Percentiles rank a stretch among this genome's conserved stretches.
phyloP scores from a whole-genome alignment of 1,139 yeast genomes.

The Protomyces macrosporus region DNA sequence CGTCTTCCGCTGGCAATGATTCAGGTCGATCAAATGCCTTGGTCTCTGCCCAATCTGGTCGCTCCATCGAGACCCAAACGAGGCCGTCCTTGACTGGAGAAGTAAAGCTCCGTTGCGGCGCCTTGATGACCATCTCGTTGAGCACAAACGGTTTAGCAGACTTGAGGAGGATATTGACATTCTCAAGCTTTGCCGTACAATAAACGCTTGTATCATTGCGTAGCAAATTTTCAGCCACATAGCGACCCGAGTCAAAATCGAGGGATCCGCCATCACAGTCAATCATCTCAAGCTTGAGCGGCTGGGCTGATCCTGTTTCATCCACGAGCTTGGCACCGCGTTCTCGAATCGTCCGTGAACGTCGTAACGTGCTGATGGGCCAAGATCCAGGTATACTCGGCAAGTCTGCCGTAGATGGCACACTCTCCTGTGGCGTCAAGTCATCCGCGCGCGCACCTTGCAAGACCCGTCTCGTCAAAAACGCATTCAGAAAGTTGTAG shows the following conservation, averaged over 20 bases:
- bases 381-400: no score
- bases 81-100: conserved; percentile 33
- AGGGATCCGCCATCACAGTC: conserved; percentile 23
- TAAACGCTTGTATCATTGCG: conserved; percentile 16
- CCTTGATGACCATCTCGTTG: conserved; percentile 31
- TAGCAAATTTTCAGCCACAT: conserved; percentile 18
- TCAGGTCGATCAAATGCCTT: conserved; percentile 2
- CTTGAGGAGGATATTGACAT: conserved; percentile 17
- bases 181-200: conserved; percentile 23
- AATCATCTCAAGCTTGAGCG: conserved; percentile 12
- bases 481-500: background rate
- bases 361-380: background rate
- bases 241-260: conserved; percentile 20
- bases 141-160: conserved; percentile 30
- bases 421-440: background rate
- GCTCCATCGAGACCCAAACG: conserved; percentile 31
- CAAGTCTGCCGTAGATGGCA: background rate
- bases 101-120: conserved; percentile 32
- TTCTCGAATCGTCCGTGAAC: background rate
- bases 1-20: background rate
- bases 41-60: conserved; percentile 2
- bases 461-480: background rate
- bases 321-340: background rate
- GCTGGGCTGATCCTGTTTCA: conserved; percentile 3
- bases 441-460: background rate